Percentiles rank a stretch among this genome's conserved stretches.
Conservation (phyloP, 352 stramenopile genomes). For the Phytophthora litchii region DNA sequence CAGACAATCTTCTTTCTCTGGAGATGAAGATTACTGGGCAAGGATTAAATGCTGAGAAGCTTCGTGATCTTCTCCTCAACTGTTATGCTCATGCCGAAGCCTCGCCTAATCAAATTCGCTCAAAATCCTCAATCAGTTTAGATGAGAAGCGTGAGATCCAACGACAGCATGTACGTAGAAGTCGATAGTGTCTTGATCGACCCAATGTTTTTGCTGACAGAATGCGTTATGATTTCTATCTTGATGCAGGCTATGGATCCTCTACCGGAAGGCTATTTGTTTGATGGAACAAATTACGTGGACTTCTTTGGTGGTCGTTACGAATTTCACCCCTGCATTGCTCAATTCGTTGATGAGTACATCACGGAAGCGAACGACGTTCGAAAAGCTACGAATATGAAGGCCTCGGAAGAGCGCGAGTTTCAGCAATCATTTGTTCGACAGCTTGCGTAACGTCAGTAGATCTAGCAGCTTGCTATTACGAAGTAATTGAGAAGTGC, state of each 20-base stretch:
- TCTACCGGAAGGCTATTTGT: slow-evolving; percentile 74
- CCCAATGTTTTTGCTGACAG: background rate
- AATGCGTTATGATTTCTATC: background rate
- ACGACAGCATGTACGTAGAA: slow-evolving; percentile 58
- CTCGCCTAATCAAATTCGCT: slow-evolving; percentile 43
- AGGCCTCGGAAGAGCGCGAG: slow-evolving; percentile 59
- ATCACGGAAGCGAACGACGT: slow-evolving; percentile 51
- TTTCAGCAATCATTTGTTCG: slow-evolving; percentile 50
- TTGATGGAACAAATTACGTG: slow-evolving; percentile 74
- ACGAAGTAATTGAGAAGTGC: background rate
- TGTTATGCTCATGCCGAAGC: slow-evolving; percentile 61
- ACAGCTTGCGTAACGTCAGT: slow-evolving; percentile 20
- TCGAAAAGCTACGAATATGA: slow-evolving; percentile 44
- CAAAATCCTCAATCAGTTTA: slow-evolving; percentile 46
- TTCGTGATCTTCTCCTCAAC: slow-evolving; percentile 60
- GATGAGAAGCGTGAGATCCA: slow-evolving; percentile 78
- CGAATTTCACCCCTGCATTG: slow-evolving; percentile 77
- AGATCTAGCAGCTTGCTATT: background rate
- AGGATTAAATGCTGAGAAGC: slow-evolving; percentile 42
- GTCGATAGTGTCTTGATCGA: background rate
- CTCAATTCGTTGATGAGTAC: slow-evolving; percentile 71
- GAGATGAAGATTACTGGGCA: slow-evolving; percentile 58
- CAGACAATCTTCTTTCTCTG: slow-evolving; percentile 19
- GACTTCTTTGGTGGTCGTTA: slow-evolving; percentile 74
- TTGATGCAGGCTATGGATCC: slow-evolving; percentile 58